These are phyloP conservation scores for Colletotrichum eremochloae DNA, from an alignment of 2,329 filamentous ascomycete species.

Conservation along the genomic window DNA sequence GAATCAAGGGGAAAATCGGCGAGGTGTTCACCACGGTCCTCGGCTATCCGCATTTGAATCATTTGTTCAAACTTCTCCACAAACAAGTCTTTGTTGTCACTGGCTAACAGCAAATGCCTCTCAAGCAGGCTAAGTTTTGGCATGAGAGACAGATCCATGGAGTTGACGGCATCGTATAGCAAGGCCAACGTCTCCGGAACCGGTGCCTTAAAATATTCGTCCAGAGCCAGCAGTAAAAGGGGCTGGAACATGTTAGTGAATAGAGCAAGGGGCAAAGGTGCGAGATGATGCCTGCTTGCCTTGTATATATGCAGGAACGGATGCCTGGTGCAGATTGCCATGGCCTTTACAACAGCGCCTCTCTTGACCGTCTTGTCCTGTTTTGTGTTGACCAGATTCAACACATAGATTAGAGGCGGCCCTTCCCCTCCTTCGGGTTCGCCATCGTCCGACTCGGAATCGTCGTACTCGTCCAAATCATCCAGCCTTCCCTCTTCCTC, in stretches of 20 bases:
- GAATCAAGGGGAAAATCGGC: slow-evolving; percentile 61
- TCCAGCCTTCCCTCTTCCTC: slow-evolving; percentile 58
- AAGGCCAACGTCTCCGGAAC: slow-evolving; percentile 88
- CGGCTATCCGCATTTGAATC: slow-evolving; percentile 83
- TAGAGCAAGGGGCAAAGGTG: neutral
- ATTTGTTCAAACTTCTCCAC: slow-evolving; percentile 98
- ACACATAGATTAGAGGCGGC: slow-evolving; percentile 93
- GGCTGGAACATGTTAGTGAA: slow-evolving; percentile 68
- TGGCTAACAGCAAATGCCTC: slow-evolving; percentile 86
- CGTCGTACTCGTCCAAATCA: slow-evolving; percentile 60
- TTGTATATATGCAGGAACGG: slow-evolving; percentile 99
- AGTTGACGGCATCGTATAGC: slow-evolving; percentile 93
- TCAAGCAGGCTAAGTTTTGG: slow-evolving; percentile 87
- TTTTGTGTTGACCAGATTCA: slow-evolving; percentile 98
- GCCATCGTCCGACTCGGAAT: slow-evolving; percentile 67
- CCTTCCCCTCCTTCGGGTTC: slow-evolving; percentile 82
- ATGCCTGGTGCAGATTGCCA: slow-evolving; percentile 98
- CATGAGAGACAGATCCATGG: slow-evolving; percentile 96
- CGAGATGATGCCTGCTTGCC: slow-evolving; percentile 58
- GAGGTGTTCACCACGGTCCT: slow-evolving; percentile 66
- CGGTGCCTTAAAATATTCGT: slow-evolving; percentile 96
- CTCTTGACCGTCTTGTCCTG: slow-evolving; percentile 93
- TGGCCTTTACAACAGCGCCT: slow-evolving; percentile 95
- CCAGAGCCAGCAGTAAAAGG: slow-evolving; percentile 87
- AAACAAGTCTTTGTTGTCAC: slow-evolving; percentile 95